Conservation (phyloP, 2,329 filamentous ascomycete species). For the Fusarium transvaalense region DNA sequence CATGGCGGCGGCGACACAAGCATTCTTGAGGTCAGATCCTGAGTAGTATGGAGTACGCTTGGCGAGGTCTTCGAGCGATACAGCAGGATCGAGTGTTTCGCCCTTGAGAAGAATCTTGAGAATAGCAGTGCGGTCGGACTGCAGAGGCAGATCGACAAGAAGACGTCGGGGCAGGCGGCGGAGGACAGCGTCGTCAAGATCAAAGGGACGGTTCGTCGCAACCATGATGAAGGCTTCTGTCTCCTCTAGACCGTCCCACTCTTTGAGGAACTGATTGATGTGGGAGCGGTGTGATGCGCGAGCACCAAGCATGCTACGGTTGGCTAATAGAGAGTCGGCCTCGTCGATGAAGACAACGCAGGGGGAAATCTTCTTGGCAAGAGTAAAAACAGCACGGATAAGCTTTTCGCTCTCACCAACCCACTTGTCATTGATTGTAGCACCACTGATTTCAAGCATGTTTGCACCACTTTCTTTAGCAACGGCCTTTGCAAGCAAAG, state of each 20-base stretch:
- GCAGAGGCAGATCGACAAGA: conserved; percentile 78
- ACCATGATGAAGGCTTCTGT: conserved; percentile 97
- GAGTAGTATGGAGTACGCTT: conserved; percentile 81
- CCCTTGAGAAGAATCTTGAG: conserved; percentile 77
- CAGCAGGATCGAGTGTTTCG: conserved; percentile 71
- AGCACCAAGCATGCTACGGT: conserved; percentile 74
- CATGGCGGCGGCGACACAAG: conserved; percentile 83
- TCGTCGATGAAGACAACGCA: conserved; percentile 98
- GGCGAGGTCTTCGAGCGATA: conserved; percentile 73
- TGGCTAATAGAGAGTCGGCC: conserved; percentile 90
- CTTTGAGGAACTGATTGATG: conserved; percentile 95
- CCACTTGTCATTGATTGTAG: conserved; percentile 95
- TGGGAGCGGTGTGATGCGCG: conserved; percentile 84
- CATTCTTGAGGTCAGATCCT: conserved; percentile 85
- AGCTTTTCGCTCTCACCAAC: conserved; percentile 98
- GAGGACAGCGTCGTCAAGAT: conserved; percentile 89
- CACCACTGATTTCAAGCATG: conserved; percentile 89
- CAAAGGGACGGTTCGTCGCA: conserved; percentile 94
- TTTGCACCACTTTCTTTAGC: conserved; percentile 76
- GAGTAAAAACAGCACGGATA: conserved; percentile 88
- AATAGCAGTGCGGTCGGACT: conserved; percentile 75
- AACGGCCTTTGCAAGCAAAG: conserved; percentile 75
- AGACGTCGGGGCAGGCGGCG: conserved; percentile 80
- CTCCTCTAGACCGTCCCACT: conserved; percentile 93
- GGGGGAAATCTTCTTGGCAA: conserved; percentile 91